Evolutionary conservation across 306 rosid genomes (phyloP), one percentile per base, ranked within the genome.

Genomic region (Cicer judaicum): DNA sequence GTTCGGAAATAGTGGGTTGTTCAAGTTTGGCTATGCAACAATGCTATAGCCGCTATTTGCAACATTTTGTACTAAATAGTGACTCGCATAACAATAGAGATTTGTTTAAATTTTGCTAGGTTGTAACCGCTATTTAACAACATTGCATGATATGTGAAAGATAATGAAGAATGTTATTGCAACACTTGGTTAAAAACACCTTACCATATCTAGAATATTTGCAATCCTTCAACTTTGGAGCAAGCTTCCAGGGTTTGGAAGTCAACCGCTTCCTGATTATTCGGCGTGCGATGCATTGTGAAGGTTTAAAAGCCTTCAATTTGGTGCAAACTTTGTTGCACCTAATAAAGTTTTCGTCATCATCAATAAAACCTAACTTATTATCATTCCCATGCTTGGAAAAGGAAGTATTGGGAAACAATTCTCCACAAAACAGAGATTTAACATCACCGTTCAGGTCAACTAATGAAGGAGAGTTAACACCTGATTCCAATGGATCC

Each of bases 311-410:
- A 48, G 83, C 88, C 84, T 84, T 93, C 2, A 71, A 73, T 75
- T 87, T 90, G 75, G 85, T 81, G 80, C 92, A 74, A 71, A 79
- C 75, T 82, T 90, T 90, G 74, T 72, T 70, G 87, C 81, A 78
- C 89, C 92, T 75, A 38, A 73, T 50, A 73, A 88, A 75, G 10
- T 86, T 94, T 87, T 89, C 98, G 49, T 88, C 97, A 85, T 94
- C 96, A 88, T 91, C 98, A 80, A 88, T 91, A 84, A 86, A 73
- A 77, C 85, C 89, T 91, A 91, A 81, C 85, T 84, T 89, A 75
- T 43, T 80, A 80, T 73, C 81, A 84, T 84, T 89, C 85, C 88
- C 83, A 82, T 82, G 78, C 88, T 79, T 72, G 46, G 84, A 84
- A 89, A 85, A 82, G 44, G 91, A 85, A 64, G 84, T 81, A 78